Evolutionary conservation across 345 rosid species (phyloP).

Genomic region (Abelmoschus esculentus): DNA sequence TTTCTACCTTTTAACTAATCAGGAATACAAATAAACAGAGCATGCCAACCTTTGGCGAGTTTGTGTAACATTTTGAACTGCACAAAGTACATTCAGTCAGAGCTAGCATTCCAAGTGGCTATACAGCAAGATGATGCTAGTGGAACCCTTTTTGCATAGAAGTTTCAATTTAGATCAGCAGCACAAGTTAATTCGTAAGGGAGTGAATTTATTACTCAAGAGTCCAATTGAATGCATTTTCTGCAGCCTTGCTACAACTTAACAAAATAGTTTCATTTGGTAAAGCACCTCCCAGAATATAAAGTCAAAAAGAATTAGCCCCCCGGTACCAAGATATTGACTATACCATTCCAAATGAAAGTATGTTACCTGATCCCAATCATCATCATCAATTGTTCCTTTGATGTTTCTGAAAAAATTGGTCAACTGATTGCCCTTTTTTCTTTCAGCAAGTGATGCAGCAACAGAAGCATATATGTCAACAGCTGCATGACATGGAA

Average conservation of each 20-base stretch:
- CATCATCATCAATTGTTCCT: constrained; percentile 84
- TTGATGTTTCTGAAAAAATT: constrained; percentile 90
- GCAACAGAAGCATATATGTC: constrained; percentile 98
- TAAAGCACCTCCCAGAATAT: not conserved
- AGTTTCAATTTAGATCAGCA: not conserved
- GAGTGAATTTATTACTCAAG: not conserved
- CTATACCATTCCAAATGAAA: not conserved
- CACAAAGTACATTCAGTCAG: not conserved
- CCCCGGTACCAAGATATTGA: not conserved
- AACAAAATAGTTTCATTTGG: not conserved
- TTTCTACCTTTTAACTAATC: not conserved
- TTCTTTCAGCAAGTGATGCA: constrained; percentile 88
- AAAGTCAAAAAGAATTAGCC: not conserved
- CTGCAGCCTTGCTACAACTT: not conserved
- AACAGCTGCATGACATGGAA: constrained; percentile 49
- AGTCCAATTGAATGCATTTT: not conserved
- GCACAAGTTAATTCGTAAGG: not conserved
- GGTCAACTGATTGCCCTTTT: constrained; percentile 82
- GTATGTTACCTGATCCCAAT: constrained; percentile 88
- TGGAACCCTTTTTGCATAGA: not conserved
- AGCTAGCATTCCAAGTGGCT: not conserved
- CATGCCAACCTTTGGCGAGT: not conserved
- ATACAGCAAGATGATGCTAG: not conserved
- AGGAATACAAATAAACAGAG: not conserved
- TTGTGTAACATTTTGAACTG: not conserved